Evolutionary conservation across 805 yeast genomes (phyloP).

Genomic region (Saccharomycopsis capsularis): DNA sequence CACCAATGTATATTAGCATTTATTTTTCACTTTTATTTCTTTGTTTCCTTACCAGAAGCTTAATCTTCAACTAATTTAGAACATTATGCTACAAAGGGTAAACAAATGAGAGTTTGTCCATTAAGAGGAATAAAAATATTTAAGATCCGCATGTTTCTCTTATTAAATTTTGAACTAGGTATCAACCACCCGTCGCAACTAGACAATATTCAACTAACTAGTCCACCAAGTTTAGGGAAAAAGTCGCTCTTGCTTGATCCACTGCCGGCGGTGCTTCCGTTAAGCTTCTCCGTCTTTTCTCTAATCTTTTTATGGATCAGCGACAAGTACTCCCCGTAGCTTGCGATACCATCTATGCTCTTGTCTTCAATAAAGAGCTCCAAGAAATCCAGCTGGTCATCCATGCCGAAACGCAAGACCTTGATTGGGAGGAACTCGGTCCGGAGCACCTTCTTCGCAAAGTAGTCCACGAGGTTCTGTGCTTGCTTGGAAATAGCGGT

Average conservation of each 20-base stretch:
- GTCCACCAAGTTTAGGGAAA: not conserved
- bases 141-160: too few species aligned
- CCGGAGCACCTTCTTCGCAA: constrained; percentile 34
- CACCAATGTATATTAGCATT: too few species aligned
- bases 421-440: constrained; percentile 43
- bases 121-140: too few species aligned
- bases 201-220: not conserved
- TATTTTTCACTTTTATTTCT: too few species aligned
- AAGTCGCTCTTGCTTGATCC: not conserved
- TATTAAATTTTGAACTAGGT: too few species aligned
- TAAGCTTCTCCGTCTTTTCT: not conserved
- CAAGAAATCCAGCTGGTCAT: constrained; percentile 47
- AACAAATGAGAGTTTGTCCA: too few species aligned
- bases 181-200: too few species aligned
- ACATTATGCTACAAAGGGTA: too few species aligned
- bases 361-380: constrained; percentile 72
- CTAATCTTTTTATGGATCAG: constrained; percentile 48
- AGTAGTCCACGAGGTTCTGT: constrained; percentile 51
- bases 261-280: too few species aligned
- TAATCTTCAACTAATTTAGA: too few species aligned
- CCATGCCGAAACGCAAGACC: constrained; percentile 58
- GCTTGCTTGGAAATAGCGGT: constrained; percentile 66
- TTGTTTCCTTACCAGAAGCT: too few species aligned
- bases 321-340: constrained; percentile 61
- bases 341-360: constrained; percentile 42